Evolutionary conservation across 306 rosid genomes (phyloP), one percentile per base, ranked within the genome.

Genomic region (Trifolium pratense): DNA sequence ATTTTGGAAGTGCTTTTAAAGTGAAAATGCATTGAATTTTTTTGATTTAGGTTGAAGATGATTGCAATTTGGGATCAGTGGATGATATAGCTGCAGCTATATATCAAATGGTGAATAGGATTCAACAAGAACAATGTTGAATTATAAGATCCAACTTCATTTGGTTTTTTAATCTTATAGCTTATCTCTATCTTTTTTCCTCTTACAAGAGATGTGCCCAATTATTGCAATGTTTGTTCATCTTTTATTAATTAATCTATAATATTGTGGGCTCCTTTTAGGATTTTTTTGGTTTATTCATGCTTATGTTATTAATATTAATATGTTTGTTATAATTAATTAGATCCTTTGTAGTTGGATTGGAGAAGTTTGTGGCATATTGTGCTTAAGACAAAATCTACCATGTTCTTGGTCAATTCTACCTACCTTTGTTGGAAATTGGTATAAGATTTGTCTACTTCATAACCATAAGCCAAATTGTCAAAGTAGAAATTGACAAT

Each of bases 41-140:
- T 68, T 55, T 29, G 2, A 56, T 75, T 78, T 87, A 89, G 99
- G 91, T 90, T 40, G 99, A 94, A 62, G 99, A 94, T 57, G 97
- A 87, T 36, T 91, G 99, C 75, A 84, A 79, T 79, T 83, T 94
- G 83, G 88, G 69, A 74, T 87, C 97, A 36, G 99, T 87, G 52
- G 97, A 94, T 79, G 99, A 91, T 59, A 91, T 94, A 66, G 95
- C 99, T 6, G 75, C 88, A 52, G 99, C 97, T 25, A 80, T 90
- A 67, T 83, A 87, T 78, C 90, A 88, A 84, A 79, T 88, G 81
- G 81, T 94, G 63, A 74, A 75, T 51, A 83, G 76, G 83, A 94
- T 94, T 82, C 89, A 87, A 49, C 84, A 88, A 76, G 99, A 94
- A 81, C 91, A 82, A 32, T 80, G 82, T 68, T 89, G 82, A 76